Evolutionary conservation across 805 yeast genomes (phyloP), one percentile per base, ranked within the genome.

Genomic region (Kluyveromyces wickerhamii): DNA sequence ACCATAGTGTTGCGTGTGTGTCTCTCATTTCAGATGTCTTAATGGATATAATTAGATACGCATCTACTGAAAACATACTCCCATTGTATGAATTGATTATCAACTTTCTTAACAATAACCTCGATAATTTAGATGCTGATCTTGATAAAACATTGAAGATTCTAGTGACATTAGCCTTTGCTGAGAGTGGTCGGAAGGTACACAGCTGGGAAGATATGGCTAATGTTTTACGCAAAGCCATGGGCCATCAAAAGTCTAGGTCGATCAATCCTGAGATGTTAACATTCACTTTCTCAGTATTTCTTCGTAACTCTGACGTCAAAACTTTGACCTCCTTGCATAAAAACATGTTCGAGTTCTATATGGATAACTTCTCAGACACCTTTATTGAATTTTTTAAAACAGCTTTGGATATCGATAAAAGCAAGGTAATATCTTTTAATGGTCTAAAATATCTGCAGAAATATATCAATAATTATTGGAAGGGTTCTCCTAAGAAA

Each of bases 151-250:
- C 63, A 4, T 37, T 60, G 3, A 69, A 67, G 42, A 35, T 77
- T 2, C 44, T 77, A 26, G 52, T 68, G 1, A 54, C 78, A 0
- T 50, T 80, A 32, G 52, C 68, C 0, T 82, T 78, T 55, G 76
- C 83, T 3, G 88, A 80, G 40, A 74, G 85, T 30, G 92, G 92
- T 47, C 69, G 57, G 40, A 79, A 77, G 47, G 67, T 79, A 3
- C 48, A 65, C 1, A 58, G 66, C 41, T 81, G 89, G 89, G 34
- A 40, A 5, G 32, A 11, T 15, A 27, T 47, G 8, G 36, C 41
- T 8, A 24, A 28, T 9, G 13, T 49, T 17, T 37, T 45, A 10
- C 42, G 40, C 16, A 40, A 29, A 16, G 20, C 49, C 3, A 32
- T 49, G 9, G 19, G 30, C 4, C 35, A 37, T 12, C 35, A 41